Base-by-base conservation (phyloP, 805 yeast genomes). In the Wickerhamomyces rabaulensis region DNA sequence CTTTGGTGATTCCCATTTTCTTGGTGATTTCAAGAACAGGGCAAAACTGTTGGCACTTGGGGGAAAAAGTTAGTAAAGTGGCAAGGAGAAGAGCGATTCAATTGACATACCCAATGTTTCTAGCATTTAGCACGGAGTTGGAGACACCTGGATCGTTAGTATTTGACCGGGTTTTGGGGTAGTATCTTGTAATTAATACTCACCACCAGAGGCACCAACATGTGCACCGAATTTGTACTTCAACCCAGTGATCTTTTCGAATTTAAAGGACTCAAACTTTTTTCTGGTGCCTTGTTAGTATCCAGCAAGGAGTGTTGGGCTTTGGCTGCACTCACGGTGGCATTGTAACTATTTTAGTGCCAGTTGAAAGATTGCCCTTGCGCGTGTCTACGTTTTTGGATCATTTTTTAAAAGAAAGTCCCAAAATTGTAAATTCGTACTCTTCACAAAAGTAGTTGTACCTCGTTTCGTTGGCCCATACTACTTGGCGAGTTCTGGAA, bases 1-100 rank as follows among this genome's bases (percentile, higher is more conserved):
- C 49, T 79, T 84, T 17, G 96, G 92, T 1, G 96, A 83, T 1
- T 76, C 85, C 98, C 98, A 94, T 61, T 85, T 79, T 51, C 95
- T 76, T 27, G 97, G 97, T 44, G 88, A 85, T 62, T 91, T 91
- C 53, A 94, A 70, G 63, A 94, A 94, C 56, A 94, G 67, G 0
- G 97, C 98, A 73, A 94, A 90, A 40, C 95, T 78, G 58, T 88
- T 88, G 46, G 87, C 87, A 0, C 80, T 65, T 16, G 1, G 21
- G 15, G 5, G 31, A 27, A 10, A 20, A 26, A 13, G 31, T 31
- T 40, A 44, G 45, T n/a, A n/a, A n/a, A n/a, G n/a, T n/a, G n/a
- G n/a, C n/a, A n/a, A n/a, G n/a, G n/a, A n/a, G n/a, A n/a, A n/a
- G n/a, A n/a, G 15, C n/a, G 25, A 8, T 12, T 9, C 20, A 8